Evolutionary conservation across 768 basidiomycete species (phyloP), one percentile per base, ranked within the genome.

Genomic region (Rhodocollybia butyracea): DNA sequence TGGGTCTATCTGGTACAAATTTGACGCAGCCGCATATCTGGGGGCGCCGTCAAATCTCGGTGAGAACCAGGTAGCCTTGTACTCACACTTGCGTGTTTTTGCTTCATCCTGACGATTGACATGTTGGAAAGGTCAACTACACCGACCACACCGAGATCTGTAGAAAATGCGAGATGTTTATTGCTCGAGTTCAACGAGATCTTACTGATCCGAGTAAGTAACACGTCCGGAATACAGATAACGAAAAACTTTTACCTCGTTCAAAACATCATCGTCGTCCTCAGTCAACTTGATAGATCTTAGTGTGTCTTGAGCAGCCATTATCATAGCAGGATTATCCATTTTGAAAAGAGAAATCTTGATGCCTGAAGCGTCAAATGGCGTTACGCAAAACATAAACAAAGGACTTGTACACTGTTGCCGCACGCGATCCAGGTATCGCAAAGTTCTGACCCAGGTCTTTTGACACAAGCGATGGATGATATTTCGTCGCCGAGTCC

Each of bases 21-120:
- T 74, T 80, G 36, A 88, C 83, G 17, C 79, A 77, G 11, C 81
- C 84, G 45, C 87, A 89, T 12, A 93, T 81, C 90, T 92, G 62
- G 32, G 57, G n/a, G 41, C 48, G 21, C 21, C 27, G 38, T 10
- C 32, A 45, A 39, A 48, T 15, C 53, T 50, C 50, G 55, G 46
- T 51, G 34, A 8, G 38, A 19, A 32, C 17, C 13, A n/a, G 39
- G 5, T 7, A 55, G 32, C 47, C 19, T n/a, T 46, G 29, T 8
- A 70, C 82, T 36, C 60, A 92, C 91, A 63, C 75, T 90, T 6
- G 69, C 68, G 63, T 93, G 91, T 52, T 73, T 73, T 2, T 70
- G 73, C 61, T 78, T 84, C 86, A 91, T 88, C 41, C 69, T 76
- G 3, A 63, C 67, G n/a, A 88, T 60, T 5, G 60, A 59, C 43